Evolutionary conservation across 805 yeast species (phyloP).

Genomic region (Hanseniaspora clermontiae): DNA sequence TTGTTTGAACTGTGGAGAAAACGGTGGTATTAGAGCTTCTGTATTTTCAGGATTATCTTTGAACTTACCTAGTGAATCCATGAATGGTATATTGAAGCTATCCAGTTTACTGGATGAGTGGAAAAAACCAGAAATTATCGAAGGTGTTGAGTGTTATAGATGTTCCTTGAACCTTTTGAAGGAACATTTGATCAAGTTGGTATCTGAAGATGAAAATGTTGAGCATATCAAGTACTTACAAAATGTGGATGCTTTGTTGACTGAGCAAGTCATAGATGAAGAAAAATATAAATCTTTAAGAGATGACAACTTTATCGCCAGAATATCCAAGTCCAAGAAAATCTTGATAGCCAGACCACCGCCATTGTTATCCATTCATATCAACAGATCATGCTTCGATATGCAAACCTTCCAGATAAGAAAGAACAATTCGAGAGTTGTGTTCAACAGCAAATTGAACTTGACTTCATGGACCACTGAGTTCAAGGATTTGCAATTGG

Average conservation of each 20-base stretch:
- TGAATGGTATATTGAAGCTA: conserved; percentile 34
- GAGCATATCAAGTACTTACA: conserved; percentile 23
- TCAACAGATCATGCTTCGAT: conserved; percentile 88
- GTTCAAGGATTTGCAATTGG: conserved; percentile 57
- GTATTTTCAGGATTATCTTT: conserved; percentile 63
- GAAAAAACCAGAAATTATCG: conserved; percentile 72
- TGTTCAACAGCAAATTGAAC: conserved; percentile 58
- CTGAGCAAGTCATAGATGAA: conserved; percentile 62
- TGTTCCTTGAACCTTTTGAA: conserved; percentile 62
- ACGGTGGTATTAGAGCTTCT: conserved; percentile 79
- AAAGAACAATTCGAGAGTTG: conserved; percentile 73
- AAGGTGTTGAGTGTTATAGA: conserved; percentile 88
- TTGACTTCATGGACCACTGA: conserved; percentile 58
- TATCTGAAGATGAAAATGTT: conserved; percentile 22
- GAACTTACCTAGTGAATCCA: conserved; percentile 45
- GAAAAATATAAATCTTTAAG: conserved; percentile 62
- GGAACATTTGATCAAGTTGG: conserved; percentile 35
- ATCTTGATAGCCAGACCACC: conserved; percentile 71
- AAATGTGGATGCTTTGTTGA: conserved; percentile 41
- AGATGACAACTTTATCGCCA: conserved; percentile 59
- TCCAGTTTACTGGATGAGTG: conserved; percentile 49
- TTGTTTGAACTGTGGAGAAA: conserved; percentile 82
- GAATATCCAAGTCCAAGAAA: conserved; percentile 74
- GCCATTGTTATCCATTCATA: conserved; percentile 68
- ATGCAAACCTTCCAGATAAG: conserved; percentile 69